Percentiles rank a stretch among this genome's conserved stretches.
Evolutionary conservation across 192 early-diverging fungal genomes (phyloP).

Genomic region (Phycomyces blakesleeanus): DNA sequence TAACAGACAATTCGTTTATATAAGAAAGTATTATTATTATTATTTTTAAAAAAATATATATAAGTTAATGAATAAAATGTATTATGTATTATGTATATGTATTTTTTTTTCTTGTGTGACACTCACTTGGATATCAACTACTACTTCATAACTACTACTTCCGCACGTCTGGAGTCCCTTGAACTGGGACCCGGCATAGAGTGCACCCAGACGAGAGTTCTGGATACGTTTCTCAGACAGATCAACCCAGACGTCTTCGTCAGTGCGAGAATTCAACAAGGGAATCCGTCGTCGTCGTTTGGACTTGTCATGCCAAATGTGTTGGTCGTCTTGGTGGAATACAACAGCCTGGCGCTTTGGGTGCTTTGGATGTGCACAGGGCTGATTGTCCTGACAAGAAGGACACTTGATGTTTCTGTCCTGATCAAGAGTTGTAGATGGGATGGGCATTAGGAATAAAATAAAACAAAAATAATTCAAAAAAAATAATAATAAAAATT

Average conservation of each 20-base stretch:
- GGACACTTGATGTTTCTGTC: neutral
- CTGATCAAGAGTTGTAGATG: conserved; percentile 1
- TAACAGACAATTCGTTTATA: no score
- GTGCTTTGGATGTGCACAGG: neutral
- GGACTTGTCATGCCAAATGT: neutral
- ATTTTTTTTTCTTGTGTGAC: no score
- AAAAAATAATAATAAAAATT: neutral
- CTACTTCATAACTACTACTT: conserved; percentile 59
- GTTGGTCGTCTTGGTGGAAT: neutral
- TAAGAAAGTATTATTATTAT: no score
- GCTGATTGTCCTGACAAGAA: neutral
- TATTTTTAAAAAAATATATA: no score
- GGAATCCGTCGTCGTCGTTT: neutral
- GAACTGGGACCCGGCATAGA: conserved; percentile 65
- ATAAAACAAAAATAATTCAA: neutral
- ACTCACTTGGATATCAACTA: conserved; percentile 68
- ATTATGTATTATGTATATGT: no score
- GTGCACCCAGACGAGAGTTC: conserved; percentile 24
- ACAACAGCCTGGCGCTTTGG: neutral
- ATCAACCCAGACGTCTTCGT: conserved; percentile 26
- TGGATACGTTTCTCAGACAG: conserved; percentile 25
- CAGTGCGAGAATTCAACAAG: conserved; percentile 12
- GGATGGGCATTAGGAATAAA: neutral
- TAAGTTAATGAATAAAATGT: no score
- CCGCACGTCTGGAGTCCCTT: conserved; percentile 63